Base-by-base conservation (phyloP, 257 asterid genomes). In the Jacaranda copaia region DNA sequence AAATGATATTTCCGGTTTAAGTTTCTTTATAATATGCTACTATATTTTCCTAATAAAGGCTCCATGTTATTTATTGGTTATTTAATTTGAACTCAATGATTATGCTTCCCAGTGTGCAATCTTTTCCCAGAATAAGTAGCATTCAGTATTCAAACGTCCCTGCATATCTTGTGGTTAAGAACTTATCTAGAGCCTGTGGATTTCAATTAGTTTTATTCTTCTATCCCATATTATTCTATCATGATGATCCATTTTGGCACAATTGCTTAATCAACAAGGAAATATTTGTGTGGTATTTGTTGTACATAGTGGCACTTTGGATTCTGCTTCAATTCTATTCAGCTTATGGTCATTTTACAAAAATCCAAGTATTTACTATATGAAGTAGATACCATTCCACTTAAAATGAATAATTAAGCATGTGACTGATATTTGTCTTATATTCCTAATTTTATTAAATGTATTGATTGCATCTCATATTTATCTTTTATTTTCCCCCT, bases 401-500 rank as follows among this genome's bases (percentile, higher is more conserved):
- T 8, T 57, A 11, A 61, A 18, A 18, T 58, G 5, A 32, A 39
- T 19, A 14, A 3, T 57, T 57, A 15, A 16, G 77, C 11, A 15
- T 60, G 51, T 40, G 32, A 61, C 35, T 60, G 0, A 42, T 76
- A 20, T 32, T 53, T 76, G 8, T 75, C 43, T 69, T 53, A n/a
- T 16, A 55, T 11, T 36, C 55, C 53, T 40, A 56, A 16, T 56
- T 11, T 16, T 72, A 42, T 2, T 42, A 42, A 42, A 42, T 5
- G 46, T 42, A 4, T 12, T 71, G 66, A 11, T 38, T 42, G 53
- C 55, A 51, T 65, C 25, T n/a, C 35, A 43, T 25, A 15, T 14
- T 40, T 48, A 46, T 46, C 58, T 60, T 77, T 76, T 76, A 11
- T 55, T 77, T 53, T 60, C 51, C n/a, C 69, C 48, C 19, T 35